Evolutionary conservation across 495 filamentous ascomycete genomes (phyloP), one percentile per base, ranked within the genome.

Genomic region (Talaromyces wortmannii): DNA sequence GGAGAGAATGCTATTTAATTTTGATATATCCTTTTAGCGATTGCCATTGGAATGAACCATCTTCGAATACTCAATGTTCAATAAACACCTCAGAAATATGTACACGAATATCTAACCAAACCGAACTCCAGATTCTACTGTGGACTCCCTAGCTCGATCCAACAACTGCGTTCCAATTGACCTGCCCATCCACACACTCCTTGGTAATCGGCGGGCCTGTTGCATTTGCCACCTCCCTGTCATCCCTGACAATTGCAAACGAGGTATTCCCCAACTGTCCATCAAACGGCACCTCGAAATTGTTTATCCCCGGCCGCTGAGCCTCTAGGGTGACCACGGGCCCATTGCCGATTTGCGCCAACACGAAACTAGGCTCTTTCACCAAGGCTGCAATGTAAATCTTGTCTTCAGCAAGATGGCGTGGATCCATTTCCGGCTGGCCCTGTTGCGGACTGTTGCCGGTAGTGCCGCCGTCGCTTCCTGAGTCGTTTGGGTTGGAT

Each of bases 81-180:
- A 23, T 23, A 23, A 40, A 40, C 8, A 40, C 1, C 8, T 40
- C 36, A 10, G 36, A 40, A 40, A 13, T 40, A 13, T 40, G 36
- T 40, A 40, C 36, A 40, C 13, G 36, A 40, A 40, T 40, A 13
- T 40, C 8, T 40, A 40, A n/a, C n/a, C n/a, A n/a, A 13, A 40
- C 16, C 16, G 30, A n/a, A 49, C 6, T n/a, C n/a, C n/a, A n/a
- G n/a, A n/a, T n/a, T n/a, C n/a, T n/a, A n/a, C n/a, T n/a, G n/a
- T n/a, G n/a, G n/a, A n/a, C n/a, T 33, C 50, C 57, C 18, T 59
- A 61, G 42, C 67, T 74, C 40, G 66, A 69, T 33, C 71, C 77
- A 6, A 78, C 76, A 61, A 73, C 76, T 4, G 78, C 71, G 59
- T 81, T 81, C 59, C 71, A 78, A 52, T 80, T 85, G 12, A 79